phyloP scores from a whole-genome alignment of 2,329 filamentous ascomycete species.

The Aspergillus pseudonomiae region DNA sequence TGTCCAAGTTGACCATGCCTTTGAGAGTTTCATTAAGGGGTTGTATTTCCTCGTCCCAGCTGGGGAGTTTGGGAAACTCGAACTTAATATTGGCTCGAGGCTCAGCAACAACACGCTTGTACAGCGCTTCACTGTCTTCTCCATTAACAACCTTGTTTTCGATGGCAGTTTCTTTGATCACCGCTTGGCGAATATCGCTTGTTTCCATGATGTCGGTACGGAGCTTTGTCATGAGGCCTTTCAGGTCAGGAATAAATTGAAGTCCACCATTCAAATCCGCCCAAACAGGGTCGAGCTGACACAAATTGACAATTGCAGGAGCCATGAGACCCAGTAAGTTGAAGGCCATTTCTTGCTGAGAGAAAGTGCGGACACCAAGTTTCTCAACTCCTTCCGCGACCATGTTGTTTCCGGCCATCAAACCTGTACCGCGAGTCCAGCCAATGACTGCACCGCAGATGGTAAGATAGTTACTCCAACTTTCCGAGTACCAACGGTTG shows the following conservation, averaged over 20 bases:
- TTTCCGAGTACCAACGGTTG: slow-evolving; percentile 97
- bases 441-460: slow-evolving; percentile 98
- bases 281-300: slow-evolving; percentile 93
- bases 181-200: slow-evolving; percentile 87
- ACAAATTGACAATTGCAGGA: slow-evolving; percentile 88
- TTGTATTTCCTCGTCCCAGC: slow-evolving; percentile 89
- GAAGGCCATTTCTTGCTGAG: slow-evolving; percentile 99
- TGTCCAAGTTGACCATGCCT: slow-evolving; percentile 98
- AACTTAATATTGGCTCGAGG: slow-evolving; percentile 98
- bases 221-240: slow-evolving; percentile 89
- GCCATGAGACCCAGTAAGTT: slow-evolving; percentile 97
- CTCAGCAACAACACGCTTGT: slow-evolving; percentile 91
- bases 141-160: slow-evolving; percentile 98
- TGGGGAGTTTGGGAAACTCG: slow-evolving; percentile 85
- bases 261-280: slow-evolving; percentile 96
- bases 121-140: slow-evolving; percentile 85
- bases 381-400: slow-evolving; percentile 96
- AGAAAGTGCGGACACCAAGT: slow-evolving; percentile 96
- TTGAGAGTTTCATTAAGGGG: slow-evolving; percentile 86
- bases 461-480: slow-evolving; percentile 95
- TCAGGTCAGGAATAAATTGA: slow-evolving; percentile 95
- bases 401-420: slow-evolving; percentile 98
- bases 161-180: slow-evolving; percentile 92
- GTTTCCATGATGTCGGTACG: slow-evolving; percentile 95
- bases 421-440: slow-evolving; percentile 96